These are phyloP conservation scores for Globisporangium apiculatum DNA, from an alignment of 352 stramenopile genomes.

Conservation along the genomic window DNA sequence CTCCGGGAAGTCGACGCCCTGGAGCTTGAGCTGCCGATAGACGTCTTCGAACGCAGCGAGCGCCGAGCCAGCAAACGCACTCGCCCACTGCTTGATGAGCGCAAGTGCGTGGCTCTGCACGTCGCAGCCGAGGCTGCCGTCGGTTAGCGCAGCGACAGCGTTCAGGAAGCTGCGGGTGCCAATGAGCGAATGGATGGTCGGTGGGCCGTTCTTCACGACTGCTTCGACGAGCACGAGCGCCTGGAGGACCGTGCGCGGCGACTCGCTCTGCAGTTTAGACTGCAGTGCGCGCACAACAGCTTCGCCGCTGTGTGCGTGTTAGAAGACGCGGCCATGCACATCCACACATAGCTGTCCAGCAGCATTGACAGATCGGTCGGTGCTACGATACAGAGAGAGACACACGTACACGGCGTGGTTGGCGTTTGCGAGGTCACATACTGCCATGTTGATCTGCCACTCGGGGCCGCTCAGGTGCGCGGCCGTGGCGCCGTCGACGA, in stretches of 20 bases:
- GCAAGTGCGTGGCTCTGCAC: slow-evolving; percentile 69
- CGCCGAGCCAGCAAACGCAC: slow-evolving; percentile 44
- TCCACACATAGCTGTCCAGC: background rate
- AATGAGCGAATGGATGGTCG: slow-evolving; percentile 45
- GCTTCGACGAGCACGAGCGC: slow-evolving; percentile 64
- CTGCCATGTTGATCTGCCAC: slow-evolving; percentile 66
- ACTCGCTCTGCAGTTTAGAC: slow-evolving; percentile 44
- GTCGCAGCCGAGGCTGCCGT: slow-evolving; percentile 60
- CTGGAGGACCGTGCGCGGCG: slow-evolving; percentile 34
- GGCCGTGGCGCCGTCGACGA: slow-evolving; percentile 56
- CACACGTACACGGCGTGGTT: slow-evolving; percentile 30
- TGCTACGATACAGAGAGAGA: background rate
- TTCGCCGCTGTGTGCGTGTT: slow-evolving; percentile 29
- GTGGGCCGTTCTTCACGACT: slow-evolving; percentile 74
- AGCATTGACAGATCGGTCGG: background rate
- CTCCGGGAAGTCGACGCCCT: slow-evolving; percentile 63
- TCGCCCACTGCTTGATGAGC: slow-evolving; percentile 80
- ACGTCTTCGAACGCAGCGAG: slow-evolving; percentile 65
- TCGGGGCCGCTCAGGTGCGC: slow-evolving; percentile 39
- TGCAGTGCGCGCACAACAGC: slow-evolving; percentile 55
- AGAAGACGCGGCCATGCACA: background rate
- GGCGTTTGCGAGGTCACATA: slow-evolving; percentile 65
- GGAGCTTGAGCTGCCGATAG: slow-evolving; percentile 71
- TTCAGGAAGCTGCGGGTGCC: slow-evolving; percentile 54
- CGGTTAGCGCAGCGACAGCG: slow-evolving; percentile 55